Percentiles rank a stretch among this genome's conserved stretches.
Conservation (phyloP, 208 protist genomes). For the Herpetomonas samuelpessoai region DNA sequence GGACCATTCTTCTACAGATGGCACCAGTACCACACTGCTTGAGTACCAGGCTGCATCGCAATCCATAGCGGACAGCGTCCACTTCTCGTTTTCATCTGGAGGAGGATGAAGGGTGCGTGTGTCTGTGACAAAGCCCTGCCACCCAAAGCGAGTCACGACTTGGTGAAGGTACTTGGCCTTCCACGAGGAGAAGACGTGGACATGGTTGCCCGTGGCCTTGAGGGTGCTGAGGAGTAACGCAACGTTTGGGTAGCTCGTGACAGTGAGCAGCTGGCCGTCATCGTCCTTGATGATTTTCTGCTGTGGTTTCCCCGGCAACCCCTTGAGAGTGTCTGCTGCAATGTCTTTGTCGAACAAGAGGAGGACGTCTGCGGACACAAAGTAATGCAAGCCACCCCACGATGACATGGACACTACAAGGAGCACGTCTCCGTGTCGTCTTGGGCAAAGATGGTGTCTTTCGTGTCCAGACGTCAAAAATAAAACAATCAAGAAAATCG, state of each 20-base stretch:
- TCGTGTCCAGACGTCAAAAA: too few relatives aligned
- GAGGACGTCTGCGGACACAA: slow-evolving; percentile 57
- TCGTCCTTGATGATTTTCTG: slow-evolving; percentile 20
- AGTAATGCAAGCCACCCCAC: slow-evolving; percentile 68
- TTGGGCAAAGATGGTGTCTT: too few relatives aligned
- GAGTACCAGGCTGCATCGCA: slow-evolving; percentile 30
- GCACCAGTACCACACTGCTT: slow-evolving; percentile 43
- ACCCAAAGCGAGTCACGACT: slow-evolving; percentile 47
- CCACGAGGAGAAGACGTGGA: slow-evolving; percentile 58
- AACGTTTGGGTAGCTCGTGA: slow-evolving; percentile 54
- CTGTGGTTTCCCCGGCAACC: slow-evolving; percentile 37
- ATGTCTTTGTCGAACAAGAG: slow-evolving; percentile 26
- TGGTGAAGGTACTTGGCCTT: slow-evolving; percentile 23
- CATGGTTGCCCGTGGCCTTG: slow-evolving; percentile 39
- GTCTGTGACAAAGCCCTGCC: slow-evolving; percentile 38
- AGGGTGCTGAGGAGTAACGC: slow-evolving; percentile 68
- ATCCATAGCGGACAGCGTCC: slow-evolving; percentile 33
- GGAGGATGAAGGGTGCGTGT: slow-evolving; percentile 26
- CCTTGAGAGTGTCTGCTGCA: slow-evolving; percentile 10
- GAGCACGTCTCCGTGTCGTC: too few relatives aligned
- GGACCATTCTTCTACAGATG: slow-evolving; percentile 34
- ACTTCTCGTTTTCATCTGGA: slow-evolving; percentile 21
- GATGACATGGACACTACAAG: too few relatives aligned
- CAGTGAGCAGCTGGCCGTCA: slow-evolving; percentile 16
- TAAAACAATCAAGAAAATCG: too few relatives aligned